Base-by-base conservation (phyloP, 2,329 filamentous ascomycete genomes). In the Stachybotrys echinatus region DNA sequence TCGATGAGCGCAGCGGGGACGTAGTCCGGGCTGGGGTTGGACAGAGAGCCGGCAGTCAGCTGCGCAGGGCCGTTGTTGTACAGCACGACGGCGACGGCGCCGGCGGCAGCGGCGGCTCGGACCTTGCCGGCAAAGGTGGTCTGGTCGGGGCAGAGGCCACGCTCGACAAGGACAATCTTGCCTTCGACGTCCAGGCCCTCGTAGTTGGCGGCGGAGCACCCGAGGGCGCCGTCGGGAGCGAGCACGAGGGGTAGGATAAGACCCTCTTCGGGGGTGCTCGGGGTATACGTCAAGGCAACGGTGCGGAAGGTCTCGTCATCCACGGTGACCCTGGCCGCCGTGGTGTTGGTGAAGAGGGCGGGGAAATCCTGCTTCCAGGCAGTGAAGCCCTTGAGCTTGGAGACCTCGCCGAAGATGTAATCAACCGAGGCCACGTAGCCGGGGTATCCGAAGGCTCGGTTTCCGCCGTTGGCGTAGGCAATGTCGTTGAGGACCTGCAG, bases 391-490 rank as follows among this genome's bases (percentile, higher is more conserved):
- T 58, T 51, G n/a, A 63, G 54, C 7, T 57, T 60, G 2, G 57
- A 62, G 12, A 63, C 48, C n/a, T 62, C 58, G 20, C 50, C 49
- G 45, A 58, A 63, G 34, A 65, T 61, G 31, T 50, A 65, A 38
- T 70, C 67, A 0, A 60, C 56, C 1, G 67, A 69, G 27, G 65
- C 75, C 8, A 46, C 54, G n/a, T 65, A 65, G 18, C 63, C 63
- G 1, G 63, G 62, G 17, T 61, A 53, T 6, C 63, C 63, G 4
- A 65, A 65, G 3, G 63, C 63, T 6, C 63, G 58, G 42, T 65
- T 65, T 7, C 63, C 63, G 17, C 62, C 63, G 18, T 65, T 65
- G 23, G 53, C 60, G 20, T 59, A 61, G 5, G 63, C 63, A n/a
- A 65, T 65, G 14, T 61, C 60, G 20, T 58, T 61, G 19, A 65